phyloP scores from a whole-genome alignment of 495 filamentous ascomycete species.

The Daldinia grandis region DNA sequence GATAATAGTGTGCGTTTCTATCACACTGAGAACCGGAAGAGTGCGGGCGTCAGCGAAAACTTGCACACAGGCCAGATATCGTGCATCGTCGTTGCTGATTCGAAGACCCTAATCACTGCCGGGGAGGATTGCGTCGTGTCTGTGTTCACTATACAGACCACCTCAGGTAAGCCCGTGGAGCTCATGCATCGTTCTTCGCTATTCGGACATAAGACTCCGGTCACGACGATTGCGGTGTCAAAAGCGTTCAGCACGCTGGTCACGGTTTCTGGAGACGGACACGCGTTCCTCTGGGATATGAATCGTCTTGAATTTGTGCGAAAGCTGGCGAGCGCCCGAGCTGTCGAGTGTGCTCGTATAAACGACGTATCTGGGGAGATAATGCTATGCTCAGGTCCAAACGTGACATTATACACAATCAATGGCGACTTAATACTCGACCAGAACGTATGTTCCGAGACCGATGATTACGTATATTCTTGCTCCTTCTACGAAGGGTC shows the following conservation, averaged over 20 bases:
- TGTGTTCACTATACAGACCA: slow-evolving; percentile 72
- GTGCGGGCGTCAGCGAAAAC: slow-evolving; percentile 88
- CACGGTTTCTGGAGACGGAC: slow-evolving; percentile 80
- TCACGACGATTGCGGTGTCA: slow-evolving; percentile 82
- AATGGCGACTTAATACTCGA: slow-evolving; percentile 85
- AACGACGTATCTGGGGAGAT: slow-evolving; percentile 92
- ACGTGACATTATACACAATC: slow-evolving; percentile 82
- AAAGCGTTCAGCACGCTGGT: slow-evolving; percentile 87
- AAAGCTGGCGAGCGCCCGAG: slow-evolving; percentile 63
- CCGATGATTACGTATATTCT: slow-evolving; percentile 75
- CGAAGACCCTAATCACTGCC: slow-evolving; percentile 86
- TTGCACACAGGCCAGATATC: slow-evolving; percentile 89
- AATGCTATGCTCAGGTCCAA: slow-evolving; percentile 77
- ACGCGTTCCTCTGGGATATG: slow-evolving; percentile 90
- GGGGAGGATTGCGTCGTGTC: slow-evolving; percentile 91
- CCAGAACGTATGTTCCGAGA: slow-evolving; percentile 75
- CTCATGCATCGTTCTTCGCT: slow-evolving; percentile 80
- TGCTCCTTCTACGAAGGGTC: slow-evolving; percentile 95
- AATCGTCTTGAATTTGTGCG: slow-evolving; percentile 88
- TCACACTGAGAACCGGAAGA: slow-evolving; percentile 71
- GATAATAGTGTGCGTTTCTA: slow-evolving; percentile 94
- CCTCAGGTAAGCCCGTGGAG: slow-evolving; percentile 72
- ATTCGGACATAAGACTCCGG: slow-evolving; percentile 86
- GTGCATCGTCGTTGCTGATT: slow-evolving; percentile 83
- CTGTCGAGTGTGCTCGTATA: slow-evolving; percentile 77